Conservation (phyloP, 495 filamentous ascomycete genomes). For the Tetracladium setigerum region DNA sequence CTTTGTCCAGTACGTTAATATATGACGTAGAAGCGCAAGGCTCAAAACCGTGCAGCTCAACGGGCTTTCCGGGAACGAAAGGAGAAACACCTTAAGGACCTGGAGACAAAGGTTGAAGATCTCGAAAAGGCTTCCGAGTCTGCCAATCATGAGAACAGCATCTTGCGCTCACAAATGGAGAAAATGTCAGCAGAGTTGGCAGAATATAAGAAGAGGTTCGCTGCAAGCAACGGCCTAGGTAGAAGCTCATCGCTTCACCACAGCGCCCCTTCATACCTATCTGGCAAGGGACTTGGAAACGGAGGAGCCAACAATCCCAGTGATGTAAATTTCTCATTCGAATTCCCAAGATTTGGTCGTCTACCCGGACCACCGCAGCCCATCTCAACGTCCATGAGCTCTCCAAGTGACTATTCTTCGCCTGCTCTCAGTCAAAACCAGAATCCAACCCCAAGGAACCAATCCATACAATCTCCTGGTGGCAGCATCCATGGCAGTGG, state of each 20-base stretch:
- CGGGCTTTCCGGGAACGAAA: conserved; percentile 96
- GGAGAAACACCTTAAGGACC: conserved; percentile 92
- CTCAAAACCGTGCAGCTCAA: conserved; percentile 95
- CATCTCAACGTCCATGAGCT: conserved; percentile 1
- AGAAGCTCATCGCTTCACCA: conserved; percentile 29
- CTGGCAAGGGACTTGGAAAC: conserved; percentile 28
- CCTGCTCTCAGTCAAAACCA: conserved; percentile 6
- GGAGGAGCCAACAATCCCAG: conserved; percentile 55
- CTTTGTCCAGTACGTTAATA: conserved; percentile 25
- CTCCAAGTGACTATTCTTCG: conserved; percentile 11
- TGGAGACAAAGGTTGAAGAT: conserved; percentile 90
- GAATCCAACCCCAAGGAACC: conserved; percentile 14
- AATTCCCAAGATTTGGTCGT: conserved; percentile 85
- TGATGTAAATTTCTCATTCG: conserved; percentile 78
- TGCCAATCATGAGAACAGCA: conserved; percentile 77
- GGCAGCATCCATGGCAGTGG: conserved; percentile 4
- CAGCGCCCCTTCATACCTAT: conserved; percentile 12
- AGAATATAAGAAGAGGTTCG: conserved; percentile 83
- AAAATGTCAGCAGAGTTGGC: conserved; percentile 76
- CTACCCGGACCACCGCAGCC: conserved; percentile 54
- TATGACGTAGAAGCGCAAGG: conserved; percentile 79
- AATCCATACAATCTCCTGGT: conserved; percentile 9
- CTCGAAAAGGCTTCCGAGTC: conserved; percentile 81
- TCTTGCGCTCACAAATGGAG: conserved; percentile 79
- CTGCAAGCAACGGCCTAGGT: conserved; percentile 39